Evolutionary conservation across 257 asterid genomes (phyloP), one percentile per base, ranked within the genome.

Genomic region (Misopates orontium): DNA sequence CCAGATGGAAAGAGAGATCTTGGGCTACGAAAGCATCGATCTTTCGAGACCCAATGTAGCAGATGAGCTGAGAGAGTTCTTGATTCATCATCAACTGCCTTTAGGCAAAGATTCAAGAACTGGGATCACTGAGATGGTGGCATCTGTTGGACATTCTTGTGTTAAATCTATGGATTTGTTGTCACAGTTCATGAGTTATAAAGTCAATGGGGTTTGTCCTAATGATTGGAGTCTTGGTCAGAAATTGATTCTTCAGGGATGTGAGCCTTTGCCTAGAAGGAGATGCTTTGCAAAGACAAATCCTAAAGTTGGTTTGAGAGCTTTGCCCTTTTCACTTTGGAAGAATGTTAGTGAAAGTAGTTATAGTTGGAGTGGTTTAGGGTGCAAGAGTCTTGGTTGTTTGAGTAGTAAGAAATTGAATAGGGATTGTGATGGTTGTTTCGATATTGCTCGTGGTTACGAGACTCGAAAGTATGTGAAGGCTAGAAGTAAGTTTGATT

Each of bases 21-120:
- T 91, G 0, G 97, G 97, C 23, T 88, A 85, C 64, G 95, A 88
- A 79, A 88, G 87, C 91, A 76, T 91, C 76, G 98, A 91, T 85
- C 96, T 87, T 71, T 79, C 90, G 0, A 71, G 73, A 22, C 84
- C 95, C 84, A 79, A 80, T 59, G 51, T 77, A n/a, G 84, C 96
- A 5, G 69, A 21, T 63, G 88, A 84, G 81, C 82, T 86, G 45
- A 84, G 73, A 45, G 69, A 71, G 73, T 90, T 81, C 76, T 65
- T 88, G 14, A 75, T 67, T 66, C 95, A 49, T 62, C 95, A 91
- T 17, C 71, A 14, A 16, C 69, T 91, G 50, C 98, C 96, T 15
- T 23, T 91, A 39, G 96, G 98, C 5, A 88, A 80, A 69, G 98
- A 91, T 84, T 88, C 98, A 3, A 78, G 95, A 77, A 88, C 96